Evolutionary conservation across 371 early-diverging fungal species (phyloP), one percentile per base, ranked within the genome.

Genomic region (Haplosporangium sp.): DNA sequence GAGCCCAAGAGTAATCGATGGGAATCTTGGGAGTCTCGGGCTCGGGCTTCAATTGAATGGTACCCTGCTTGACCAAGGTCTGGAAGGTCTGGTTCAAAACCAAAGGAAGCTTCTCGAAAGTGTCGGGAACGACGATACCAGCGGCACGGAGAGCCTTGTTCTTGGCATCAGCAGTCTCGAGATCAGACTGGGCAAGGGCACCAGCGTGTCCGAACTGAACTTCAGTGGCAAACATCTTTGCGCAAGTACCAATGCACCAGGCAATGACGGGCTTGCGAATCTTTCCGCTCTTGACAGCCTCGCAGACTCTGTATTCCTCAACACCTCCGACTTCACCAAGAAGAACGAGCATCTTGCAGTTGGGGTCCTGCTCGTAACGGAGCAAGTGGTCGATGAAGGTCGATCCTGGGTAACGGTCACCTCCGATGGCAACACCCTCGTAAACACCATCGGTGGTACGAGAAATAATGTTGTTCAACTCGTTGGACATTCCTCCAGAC

Each of bases 401-500:
- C 17, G 97, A 95, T n/a, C 98, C 97, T 0, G 99, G 99, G 87
- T 98, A 98, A 72, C 98, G 91, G 87, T 98, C 99, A 74, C 99
- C 99, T 85, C 99, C 99, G 84, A 98, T 98, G 37, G 99, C 99
- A 52, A 98, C 95, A 84, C 99, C 99, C 87, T 98, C 99, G 85
- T 96, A 97, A 50, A 98, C 99, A 86, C 99, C 99, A 84, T 98
- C 94, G 53, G 98, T 96, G 53, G 95, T 90, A 71, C 97, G 93
- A n/a, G 97, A 94, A 40, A 98, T 93, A 75, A 98, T 97, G 91
- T 98, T 98, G 92, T 98, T 98, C 77, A 98, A 87, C 85, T 98
- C 99, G 88, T 98, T 98, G 74, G 97, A 97, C 99, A 98, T 98
- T 84, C 99, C 99, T 85, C 99, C 99, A 47, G 95, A 95, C 91